These are phyloP conservation scores for Trichoderma oligosporum DNA, from an alignment of 2,329 filamentous ascomycete genomes.

Conservation along the genomic window DNA sequence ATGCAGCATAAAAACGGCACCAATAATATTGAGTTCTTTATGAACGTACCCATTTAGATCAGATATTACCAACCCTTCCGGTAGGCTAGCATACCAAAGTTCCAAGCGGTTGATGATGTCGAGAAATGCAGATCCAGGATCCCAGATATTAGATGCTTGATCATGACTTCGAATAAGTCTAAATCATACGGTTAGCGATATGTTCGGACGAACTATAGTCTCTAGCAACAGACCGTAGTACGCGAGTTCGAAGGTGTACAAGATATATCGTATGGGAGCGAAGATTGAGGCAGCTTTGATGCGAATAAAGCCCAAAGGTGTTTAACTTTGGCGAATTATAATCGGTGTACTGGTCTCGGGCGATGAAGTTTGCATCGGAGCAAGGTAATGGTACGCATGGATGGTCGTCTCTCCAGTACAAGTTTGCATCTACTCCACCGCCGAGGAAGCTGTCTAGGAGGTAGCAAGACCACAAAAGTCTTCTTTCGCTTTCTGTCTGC, in stretches of 20 bases:
- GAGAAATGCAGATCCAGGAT: slow-evolving; percentile 10
- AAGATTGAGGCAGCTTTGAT: slow-evolving; percentile 1
- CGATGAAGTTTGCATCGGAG: slow-evolving; percentile 8
- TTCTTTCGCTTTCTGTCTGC: neutral
- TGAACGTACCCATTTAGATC: slow-evolving; percentile 8
- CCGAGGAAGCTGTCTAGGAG: slow-evolving; percentile 9
- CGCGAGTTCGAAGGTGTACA: slow-evolving; percentile 8
- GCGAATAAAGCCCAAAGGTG: slow-evolving; percentile 2
- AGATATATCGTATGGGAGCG: slow-evolving; percentile 11
- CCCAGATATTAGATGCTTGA: neutral
- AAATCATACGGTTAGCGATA: neutral
- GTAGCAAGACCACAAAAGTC: slow-evolving; percentile 9
- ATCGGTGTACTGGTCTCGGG: neutral
- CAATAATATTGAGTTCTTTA: slow-evolving; percentile 9
- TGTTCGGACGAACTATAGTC: neutral
- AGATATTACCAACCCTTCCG: neutral
- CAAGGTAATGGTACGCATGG: slow-evolving; percentile 3
- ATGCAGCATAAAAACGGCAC: slow-evolving; percentile 10
- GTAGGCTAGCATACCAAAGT: neutral
- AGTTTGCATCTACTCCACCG: slow-evolving; percentile 5
- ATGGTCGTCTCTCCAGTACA: slow-evolving; percentile 3
- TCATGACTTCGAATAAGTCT: neutral
- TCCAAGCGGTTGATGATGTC: slow-evolving; percentile 4
- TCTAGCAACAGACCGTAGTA: neutral
- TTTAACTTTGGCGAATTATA: neutral